Evolutionary conservation across 345 rosid species (phyloP).

Genomic region (Citrus maxima): DNA sequence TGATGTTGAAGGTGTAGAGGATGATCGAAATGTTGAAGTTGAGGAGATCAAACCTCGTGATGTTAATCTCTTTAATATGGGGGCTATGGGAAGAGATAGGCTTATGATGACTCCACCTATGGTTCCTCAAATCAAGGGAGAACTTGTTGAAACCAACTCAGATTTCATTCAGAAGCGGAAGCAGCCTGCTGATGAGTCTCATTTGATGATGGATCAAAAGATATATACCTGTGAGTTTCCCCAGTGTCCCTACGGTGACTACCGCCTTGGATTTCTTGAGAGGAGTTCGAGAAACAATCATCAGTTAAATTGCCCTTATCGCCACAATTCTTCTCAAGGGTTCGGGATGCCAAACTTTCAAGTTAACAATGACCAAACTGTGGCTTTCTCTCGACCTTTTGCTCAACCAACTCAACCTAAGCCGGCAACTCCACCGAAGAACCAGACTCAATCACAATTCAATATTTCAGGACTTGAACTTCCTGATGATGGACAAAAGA

Average conservation of each 20-base stretch:
- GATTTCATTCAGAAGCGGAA: constrained; percentile 55
- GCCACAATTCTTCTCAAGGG: constrained; percentile 27
- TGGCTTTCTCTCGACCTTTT: constrained; percentile 26
- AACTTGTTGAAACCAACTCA: constrained; percentile 29
- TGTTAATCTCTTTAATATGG: constrained; percentile 34
- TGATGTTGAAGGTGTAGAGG: constrained; percentile 61
- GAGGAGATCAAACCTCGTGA: constrained; percentile 49
- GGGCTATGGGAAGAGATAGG: constrained; percentile 26
- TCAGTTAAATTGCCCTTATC: constrained; percentile 51
- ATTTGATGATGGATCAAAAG: constrained; percentile 30
- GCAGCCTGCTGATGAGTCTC: constrained; percentile 30
- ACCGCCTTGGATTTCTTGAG: constrained; percentile 47
- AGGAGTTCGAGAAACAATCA: constrained; percentile 69
- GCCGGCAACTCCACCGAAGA: constrained; percentile 7
- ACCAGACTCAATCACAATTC: constrained; percentile 16
- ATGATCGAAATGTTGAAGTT: constrained; percentile 29
- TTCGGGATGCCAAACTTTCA: constrained; percentile 39
- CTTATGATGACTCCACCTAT: constrained; percentile 26
- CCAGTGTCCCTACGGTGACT: constrained; percentile 55
- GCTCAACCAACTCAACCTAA: constrained; percentile 29
- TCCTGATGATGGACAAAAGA: constrained; percentile 52
- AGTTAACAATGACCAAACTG: constrained; percentile 21
- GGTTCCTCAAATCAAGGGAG: constrained; percentile 53
- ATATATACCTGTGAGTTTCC: constrained; percentile 50
- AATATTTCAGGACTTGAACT: constrained; percentile 44